phyloP scores from a whole-genome alignment of 768 basidiomycete species.

The Auriscalpium microsporum region DNA sequence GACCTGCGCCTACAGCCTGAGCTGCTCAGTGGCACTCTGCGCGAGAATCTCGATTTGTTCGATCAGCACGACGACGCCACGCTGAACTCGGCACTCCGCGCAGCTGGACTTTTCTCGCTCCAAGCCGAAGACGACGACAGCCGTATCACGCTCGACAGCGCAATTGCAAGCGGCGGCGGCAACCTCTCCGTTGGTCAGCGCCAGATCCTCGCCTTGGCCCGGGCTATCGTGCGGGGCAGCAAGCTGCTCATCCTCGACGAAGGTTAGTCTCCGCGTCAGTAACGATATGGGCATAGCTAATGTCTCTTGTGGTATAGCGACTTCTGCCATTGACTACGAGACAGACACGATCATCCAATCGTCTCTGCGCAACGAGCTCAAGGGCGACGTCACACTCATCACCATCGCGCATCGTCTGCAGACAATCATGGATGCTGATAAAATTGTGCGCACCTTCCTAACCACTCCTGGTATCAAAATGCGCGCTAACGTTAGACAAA shows the following conservation, averaged over 20 bases:
- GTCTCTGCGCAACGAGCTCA: conserved; percentile 40
- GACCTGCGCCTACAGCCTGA: conserved; percentile 30
- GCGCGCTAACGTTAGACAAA: background rate
- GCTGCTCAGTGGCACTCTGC: conserved; percentile 45
- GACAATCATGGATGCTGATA: conserved; percentile 56
- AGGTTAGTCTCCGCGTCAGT: conserved; percentile 23
- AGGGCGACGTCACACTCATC: conserved; percentile 38
- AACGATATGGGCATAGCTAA: too few relatives aligned
- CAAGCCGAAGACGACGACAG: conserved; percentile 29
- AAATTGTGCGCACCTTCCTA: conserved; percentile 31
- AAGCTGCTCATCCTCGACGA: conserved; percentile 55
- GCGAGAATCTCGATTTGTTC: conserved; percentile 54
- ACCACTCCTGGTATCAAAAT: background rate
- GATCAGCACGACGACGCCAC: conserved; percentile 43
- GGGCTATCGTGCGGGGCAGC: conserved; percentile 47
- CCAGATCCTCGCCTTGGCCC: conserved; percentile 50
- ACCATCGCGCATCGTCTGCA: conserved; percentile 52
- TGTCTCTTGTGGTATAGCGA: background rate
- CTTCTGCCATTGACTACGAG: conserved; percentile 34
- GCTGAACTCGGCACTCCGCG: conserved; percentile 42
- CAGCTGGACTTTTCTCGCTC: conserved; percentile 37
- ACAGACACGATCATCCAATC: conserved; percentile 52
- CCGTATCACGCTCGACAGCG: conserved; percentile 36
- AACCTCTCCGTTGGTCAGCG: conserved; percentile 51
- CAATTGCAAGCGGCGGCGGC: conserved; percentile 34